A percentile compares a stretch with the other conserved stretches of the same genome.
Conservation (phyloP, 441 rosid genomes). For the Populus hybrid region DNA sequence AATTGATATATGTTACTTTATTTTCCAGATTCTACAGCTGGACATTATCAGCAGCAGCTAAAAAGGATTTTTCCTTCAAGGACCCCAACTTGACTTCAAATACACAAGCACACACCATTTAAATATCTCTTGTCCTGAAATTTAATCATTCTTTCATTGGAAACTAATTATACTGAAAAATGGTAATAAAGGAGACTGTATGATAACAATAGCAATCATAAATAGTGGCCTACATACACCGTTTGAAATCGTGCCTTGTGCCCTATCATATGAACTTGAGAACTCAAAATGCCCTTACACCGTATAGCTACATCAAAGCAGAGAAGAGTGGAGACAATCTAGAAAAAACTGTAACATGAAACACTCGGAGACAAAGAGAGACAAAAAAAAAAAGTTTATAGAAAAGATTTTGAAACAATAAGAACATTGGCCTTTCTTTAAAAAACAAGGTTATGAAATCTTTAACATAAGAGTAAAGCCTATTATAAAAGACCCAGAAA, state of each 20-base stretch:
- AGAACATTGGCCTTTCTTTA: too few species aligned
- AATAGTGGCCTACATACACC: background rate
- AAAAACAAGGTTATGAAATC: too few species aligned
- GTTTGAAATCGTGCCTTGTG: background rate
- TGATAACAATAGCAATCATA: background rate
- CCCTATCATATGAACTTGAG: background rate
- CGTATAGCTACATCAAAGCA: too few species aligned
- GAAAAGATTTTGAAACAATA: too few species aligned
- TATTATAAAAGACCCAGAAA: background rate
- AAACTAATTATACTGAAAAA: conserved; percentile 4
- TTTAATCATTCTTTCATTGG: background rate
- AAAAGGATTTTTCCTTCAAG: conserved; percentile 6
- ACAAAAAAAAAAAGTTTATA: too few species aligned
- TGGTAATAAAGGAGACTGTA: background rate
- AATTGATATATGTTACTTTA: background rate
- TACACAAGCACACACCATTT: background rate
- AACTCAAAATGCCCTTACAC: background rate
- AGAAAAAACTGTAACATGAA: background rate
- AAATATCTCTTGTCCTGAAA: conserved; percentile 1
- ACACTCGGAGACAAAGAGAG: background rate
- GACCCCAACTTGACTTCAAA: conserved; percentile 8
- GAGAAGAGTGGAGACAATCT: background rate
- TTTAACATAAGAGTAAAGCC: background rate
- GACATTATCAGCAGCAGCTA: conserved; percentile 14
- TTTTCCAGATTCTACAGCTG: conserved; percentile 16